Conservation (phyloP, 257 asterid genomes). For the Capsicum chinense region DNA sequence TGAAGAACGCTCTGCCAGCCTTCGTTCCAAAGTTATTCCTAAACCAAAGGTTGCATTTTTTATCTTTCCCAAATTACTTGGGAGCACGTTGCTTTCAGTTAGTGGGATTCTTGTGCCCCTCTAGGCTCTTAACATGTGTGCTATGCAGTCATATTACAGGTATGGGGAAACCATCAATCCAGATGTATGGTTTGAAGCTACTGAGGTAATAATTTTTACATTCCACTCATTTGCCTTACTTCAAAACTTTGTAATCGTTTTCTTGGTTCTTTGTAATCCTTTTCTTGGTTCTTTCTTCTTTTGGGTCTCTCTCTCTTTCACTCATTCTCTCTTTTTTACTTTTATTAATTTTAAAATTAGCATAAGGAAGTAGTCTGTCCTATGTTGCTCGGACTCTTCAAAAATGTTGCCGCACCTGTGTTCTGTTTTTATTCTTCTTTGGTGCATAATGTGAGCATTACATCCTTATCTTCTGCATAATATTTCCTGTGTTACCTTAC, state of each 20-base stretch:
- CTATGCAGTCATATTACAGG: constrained; percentile 80
- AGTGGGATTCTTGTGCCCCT: constrained; percentile 7
- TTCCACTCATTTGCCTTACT: background rate
- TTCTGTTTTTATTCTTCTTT: background rate
- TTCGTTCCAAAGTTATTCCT: constrained; percentile 77
- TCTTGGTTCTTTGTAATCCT: constrained; percentile 15
- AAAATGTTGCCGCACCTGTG: no score
- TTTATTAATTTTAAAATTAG: background rate
- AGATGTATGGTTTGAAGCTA: constrained; percentile 98
- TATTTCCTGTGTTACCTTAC: background rate
- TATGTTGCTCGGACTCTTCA: no score
- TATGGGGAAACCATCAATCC: constrained; percentile 74
- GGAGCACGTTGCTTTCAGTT: constrained; percentile 20
- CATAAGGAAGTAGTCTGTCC: background rate
- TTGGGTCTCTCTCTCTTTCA: background rate
- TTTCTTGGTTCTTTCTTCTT: background rate
- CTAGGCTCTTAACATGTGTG: constrained; percentile 29
- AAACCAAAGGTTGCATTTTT: constrained; percentile 70
- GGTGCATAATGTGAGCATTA: background rate
- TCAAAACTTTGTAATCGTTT: constrained; percentile 19
- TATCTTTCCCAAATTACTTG: constrained; percentile 22
- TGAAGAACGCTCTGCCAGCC: constrained; percentile 86
- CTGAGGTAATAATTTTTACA: constrained; percentile 62
- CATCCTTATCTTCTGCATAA: background rate
- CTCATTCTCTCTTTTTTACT: background rate